Conservation (phyloP, 176 grass and related monocot species). For the Musa troglodytarum region DNA sequence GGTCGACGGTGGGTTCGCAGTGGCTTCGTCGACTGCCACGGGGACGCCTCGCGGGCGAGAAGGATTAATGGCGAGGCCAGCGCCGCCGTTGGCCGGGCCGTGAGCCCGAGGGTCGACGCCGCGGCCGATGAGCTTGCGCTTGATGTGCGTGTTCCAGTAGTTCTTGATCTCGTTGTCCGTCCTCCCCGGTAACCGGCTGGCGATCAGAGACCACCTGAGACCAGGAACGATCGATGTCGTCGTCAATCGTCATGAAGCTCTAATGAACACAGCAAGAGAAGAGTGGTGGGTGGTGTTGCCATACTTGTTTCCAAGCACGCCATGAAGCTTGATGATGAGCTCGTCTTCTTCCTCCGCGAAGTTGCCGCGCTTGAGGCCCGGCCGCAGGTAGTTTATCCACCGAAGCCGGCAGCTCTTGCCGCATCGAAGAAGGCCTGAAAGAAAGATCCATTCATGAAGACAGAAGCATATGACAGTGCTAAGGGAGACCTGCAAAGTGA, state of each 20-base stretch:
- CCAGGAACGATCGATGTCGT: too few species aligned
- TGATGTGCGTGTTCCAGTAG: constrained; percentile 16
- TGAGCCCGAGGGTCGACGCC: not conserved
- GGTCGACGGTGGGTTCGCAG: not conserved
- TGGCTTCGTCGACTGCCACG: too few species aligned
- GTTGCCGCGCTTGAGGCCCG: constrained; percentile 20
- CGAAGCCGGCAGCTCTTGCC: constrained; percentile 21
- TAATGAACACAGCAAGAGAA: too few species aligned
- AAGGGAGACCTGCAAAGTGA: too few species aligned
- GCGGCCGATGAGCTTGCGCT: constrained; percentile 1
- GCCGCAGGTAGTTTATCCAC: constrained; percentile 26
- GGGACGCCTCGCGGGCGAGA: too few species aligned
- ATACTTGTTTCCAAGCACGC: constrained; percentile 21
- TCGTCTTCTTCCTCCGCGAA: constrained; percentile 18
- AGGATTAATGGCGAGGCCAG: not conserved
- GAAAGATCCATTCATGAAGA: too few species aligned
- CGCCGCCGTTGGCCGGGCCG: not conserved
- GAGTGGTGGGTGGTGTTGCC: too few species aligned
- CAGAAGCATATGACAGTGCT: too few species aligned
- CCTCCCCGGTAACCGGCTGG: not conserved
- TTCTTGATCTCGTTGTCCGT: constrained; percentile 25
- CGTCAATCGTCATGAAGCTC: too few species aligned
- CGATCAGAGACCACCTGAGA: constrained; percentile 20
- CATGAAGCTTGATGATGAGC: constrained; percentile 17
- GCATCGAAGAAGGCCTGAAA: constrained; percentile 5